Evolutionary conservation across 2,329 filamentous ascomycete genomes (phyloP).

Genomic region (Hirsutella rhossiliensis): DNA sequence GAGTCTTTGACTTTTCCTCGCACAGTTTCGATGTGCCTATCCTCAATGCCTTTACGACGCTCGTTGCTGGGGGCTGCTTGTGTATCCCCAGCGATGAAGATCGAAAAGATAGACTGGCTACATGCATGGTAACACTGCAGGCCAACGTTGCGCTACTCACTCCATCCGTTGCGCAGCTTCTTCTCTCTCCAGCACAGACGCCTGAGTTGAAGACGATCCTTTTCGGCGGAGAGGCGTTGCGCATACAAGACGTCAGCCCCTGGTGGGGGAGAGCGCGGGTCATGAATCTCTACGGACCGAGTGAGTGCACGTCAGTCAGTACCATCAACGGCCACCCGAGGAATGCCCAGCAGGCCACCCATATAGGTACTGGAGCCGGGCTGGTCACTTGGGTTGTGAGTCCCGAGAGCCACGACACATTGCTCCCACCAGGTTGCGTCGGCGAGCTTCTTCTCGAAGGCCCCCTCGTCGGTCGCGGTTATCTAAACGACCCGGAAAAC

Average conservation of each 20-base stretch:
- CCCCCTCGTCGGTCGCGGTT: conserved; percentile 8
- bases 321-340: background rate
- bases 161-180: conserved; percentile 1
- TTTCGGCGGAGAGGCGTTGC: conserved; percentile 6
- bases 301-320: conserved; percentile 6
- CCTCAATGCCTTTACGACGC: background rate
- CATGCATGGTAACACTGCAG: background rate
- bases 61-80: background rate
- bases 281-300: conserved; percentile 11
- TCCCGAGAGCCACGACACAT: conserved; percentile 3
- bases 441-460: conserved; percentile 11
- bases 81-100: background rate
- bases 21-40: background rate
- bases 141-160: background rate
- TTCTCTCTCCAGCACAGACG: conserved; percentile 2
- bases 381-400: conserved; percentile 8
- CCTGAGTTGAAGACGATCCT: conserved; percentile 6
- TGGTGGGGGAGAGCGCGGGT: conserved; percentile 1
- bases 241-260: conserved; percentile 3
- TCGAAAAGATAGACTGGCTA: background rate
- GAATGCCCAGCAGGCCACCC: background rate
- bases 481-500: conserved; percentile 3
- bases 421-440: conserved; percentile 6
- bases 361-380: background rate
- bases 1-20: conserved; percentile 3